These are phyloP conservation scores for Rauvolfia tetraphylla DNA, from an alignment of 257 asterid genomes.

Conservation along the genomic window DNA sequence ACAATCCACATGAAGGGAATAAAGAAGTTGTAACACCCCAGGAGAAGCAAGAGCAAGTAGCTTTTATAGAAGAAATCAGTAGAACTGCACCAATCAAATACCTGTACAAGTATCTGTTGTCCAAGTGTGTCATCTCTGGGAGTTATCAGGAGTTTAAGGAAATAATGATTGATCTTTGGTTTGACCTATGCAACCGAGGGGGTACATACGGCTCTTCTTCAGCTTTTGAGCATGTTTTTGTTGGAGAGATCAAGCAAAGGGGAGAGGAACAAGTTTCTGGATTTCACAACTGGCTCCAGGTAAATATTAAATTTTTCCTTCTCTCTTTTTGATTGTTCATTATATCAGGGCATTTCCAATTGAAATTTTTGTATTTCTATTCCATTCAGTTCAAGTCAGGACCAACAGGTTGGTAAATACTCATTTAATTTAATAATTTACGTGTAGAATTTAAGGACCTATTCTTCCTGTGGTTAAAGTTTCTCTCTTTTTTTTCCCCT, in stretches of 20 bases:
- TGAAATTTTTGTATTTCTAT: neutral
- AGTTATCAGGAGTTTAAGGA: conserved; percentile 59
- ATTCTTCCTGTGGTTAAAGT: neutral
- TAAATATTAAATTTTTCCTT: conserved; percentile 21
- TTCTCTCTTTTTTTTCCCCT: neutral
- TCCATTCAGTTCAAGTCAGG: neutral
- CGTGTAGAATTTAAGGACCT: neutral
- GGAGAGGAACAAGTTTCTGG: conserved; percentile 86
- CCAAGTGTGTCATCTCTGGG: conserved; percentile 49
- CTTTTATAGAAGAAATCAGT: conserved; percentile 89
- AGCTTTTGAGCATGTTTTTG: conserved; percentile 98
- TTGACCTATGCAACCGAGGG: conserved; percentile 82
- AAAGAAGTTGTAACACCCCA: conserved; percentile 77
- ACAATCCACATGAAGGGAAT: conserved; percentile 78
- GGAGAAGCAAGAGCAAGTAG: conserved; percentile 79
- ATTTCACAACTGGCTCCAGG: conserved; percentile 99
- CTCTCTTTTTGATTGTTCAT: neutral
- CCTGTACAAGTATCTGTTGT: conserved; percentile 65
- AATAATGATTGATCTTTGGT: conserved; percentile 71
- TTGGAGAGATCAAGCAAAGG: conserved; percentile 83
- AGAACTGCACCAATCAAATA: conserved; percentile 87
- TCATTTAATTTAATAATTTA: neutral
- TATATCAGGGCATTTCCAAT: neutral
- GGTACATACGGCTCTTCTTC: conserved; percentile 83
- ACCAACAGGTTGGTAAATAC: neutral